Conservation (phyloP, 2,329 filamentous ascomycete genomes). For the Colletotrichum siamense region DNA sequence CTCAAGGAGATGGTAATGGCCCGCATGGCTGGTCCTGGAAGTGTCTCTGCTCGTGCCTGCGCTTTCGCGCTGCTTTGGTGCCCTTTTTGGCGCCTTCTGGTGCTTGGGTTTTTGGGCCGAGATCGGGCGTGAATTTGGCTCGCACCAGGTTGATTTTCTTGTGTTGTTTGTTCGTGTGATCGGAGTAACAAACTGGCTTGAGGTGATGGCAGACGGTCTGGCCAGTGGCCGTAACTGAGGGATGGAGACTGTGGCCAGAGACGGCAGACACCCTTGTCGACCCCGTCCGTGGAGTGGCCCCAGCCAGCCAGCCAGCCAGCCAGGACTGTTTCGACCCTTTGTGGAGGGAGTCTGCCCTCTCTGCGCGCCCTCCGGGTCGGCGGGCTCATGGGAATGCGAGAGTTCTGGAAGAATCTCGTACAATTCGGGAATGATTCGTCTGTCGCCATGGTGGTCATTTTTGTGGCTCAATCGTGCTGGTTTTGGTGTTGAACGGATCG, state of each 20-base stretch:
- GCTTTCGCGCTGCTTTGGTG: neutral
- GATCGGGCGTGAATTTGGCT: neutral
- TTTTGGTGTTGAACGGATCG: neutral
- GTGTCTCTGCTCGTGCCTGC: neutral
- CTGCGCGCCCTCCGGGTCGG: neutral
- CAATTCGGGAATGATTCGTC: neutral
- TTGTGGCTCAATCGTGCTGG: neutral
- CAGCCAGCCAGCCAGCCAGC: neutral
- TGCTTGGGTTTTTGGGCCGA: neutral
- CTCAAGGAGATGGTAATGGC: neutral
- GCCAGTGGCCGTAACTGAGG: neutral
- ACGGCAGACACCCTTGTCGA: conserved; percentile 12
- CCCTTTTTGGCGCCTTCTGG: neutral
- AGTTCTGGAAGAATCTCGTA: neutral
- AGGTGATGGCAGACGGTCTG: neutral
- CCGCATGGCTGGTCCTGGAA: conserved; percentile 16
- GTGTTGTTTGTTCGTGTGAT: neutral
- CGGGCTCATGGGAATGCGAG: neutral
- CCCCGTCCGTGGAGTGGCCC: conserved; percentile 10
- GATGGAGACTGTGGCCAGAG: conserved; percentile 2
- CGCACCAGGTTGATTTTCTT: neutral
- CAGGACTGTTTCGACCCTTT: conserved; percentile 8
- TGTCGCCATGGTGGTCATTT: neutral
- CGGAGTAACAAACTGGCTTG: neutral
- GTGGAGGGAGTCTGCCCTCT: conserved; percentile 5